Conservation (phyloP, 805 yeast genomes). For the Saccharomycopsis capsularis region DNA sequence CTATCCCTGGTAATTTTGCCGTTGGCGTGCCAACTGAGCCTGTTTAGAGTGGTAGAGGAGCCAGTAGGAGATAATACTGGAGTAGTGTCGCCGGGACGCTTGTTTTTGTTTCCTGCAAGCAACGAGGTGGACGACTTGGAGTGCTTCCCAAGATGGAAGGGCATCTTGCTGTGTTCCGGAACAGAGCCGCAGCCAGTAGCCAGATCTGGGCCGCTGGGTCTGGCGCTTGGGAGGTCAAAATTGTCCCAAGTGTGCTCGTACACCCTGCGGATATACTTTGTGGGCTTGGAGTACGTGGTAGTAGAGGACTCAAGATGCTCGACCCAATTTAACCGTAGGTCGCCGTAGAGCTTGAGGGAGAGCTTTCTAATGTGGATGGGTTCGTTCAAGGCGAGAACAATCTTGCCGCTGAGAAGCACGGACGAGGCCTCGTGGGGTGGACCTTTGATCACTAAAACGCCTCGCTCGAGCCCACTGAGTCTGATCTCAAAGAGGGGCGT, state of each 20-base stretch:
- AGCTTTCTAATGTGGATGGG: conserved; percentile 64
- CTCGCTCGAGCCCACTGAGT: conserved; percentile 60
- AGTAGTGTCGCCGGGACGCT: not conserved
- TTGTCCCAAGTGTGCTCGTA: conserved; percentile 79
- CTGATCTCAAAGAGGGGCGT: conserved; percentile 44
- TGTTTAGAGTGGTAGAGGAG: conserved; percentile 1
- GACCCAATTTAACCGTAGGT: conserved; percentile 57
- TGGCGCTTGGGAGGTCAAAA: conserved; percentile 36
- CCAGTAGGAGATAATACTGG: not conserved
- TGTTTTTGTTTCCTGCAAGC: conserved; percentile 3
- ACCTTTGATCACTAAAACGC: conserved; percentile 78
- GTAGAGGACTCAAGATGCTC: conserved; percentile 44
- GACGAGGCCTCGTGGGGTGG: conserved; percentile 70
- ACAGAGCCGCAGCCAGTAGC: not conserved
- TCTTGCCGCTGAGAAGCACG: conserved; percentile 65
- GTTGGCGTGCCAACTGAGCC: not conserved
- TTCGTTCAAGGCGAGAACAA: conserved; percentile 69
- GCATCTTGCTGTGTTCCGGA: not conserved
- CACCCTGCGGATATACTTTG: conserved; percentile 50
- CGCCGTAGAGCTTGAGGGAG: conserved; percentile 58
- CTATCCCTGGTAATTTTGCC: no score
- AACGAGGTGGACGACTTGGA: conserved; percentile 15
- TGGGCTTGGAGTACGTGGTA: conserved; percentile 36
- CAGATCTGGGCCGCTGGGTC: not conserved
- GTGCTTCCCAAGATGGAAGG: conserved; percentile 1